Conservation (phyloP, 768 basidiomycete genomes). For the Suillus hirtellus region DNA sequence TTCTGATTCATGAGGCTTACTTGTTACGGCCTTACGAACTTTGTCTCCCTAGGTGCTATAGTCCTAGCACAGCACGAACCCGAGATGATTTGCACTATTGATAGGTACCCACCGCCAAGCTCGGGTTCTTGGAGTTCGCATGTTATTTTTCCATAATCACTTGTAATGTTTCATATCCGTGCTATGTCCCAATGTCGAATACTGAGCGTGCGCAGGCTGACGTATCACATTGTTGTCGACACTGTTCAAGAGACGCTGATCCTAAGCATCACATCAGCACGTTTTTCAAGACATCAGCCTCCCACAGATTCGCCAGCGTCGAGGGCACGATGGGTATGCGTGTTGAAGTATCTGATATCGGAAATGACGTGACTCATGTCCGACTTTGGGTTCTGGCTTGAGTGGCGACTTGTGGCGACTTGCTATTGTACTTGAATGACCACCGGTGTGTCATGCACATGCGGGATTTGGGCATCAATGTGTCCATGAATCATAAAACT, state of each 20-base stretch:
- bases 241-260: background rate
- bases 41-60: background rate
- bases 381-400: background rate
- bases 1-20: background rate
- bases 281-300: background rate
- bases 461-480: background rate
- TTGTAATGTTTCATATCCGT: background rate
- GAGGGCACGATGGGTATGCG: background rate
- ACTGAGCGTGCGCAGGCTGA: background rate
- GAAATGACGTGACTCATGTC: background rate
- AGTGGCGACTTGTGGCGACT: background rate
- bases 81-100: background rate
- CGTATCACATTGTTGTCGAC: background rate
- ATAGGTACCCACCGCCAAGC: background rate
- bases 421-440: background rate
- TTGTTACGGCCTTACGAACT: background rate
- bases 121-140: background rate
- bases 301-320: background rate
- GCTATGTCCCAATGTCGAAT: background rate
- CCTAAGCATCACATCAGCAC: background rate
- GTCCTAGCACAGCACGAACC: background rate
- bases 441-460: background rate
- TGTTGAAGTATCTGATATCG: background rate
- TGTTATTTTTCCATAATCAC: background rate
- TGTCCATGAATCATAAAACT: background rate